Evolutionary conservation across 371 early-diverging fungal species (phyloP).

Genomic region (Dinochytrium kinnereticum): DNA sequence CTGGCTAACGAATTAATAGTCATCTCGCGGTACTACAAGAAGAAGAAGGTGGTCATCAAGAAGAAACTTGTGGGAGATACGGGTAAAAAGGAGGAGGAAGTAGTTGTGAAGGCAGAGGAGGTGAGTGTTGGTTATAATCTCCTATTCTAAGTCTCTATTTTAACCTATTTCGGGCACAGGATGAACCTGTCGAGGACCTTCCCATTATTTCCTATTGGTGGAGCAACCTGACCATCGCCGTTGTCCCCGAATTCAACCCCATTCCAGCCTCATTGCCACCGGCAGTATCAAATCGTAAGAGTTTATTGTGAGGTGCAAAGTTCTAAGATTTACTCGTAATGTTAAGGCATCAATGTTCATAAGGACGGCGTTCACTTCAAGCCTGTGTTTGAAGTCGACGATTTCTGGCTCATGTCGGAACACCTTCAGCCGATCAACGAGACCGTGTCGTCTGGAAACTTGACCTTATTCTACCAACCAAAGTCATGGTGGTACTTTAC

Average conservation of each 20-base stretch:
- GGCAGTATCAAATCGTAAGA: constrained; percentile 38
- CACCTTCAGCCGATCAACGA: constrained; percentile 75
- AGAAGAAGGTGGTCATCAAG: constrained; percentile 63
- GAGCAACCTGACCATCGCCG: constrained; percentile 76
- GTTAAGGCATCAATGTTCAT: constrained; percentile 37
- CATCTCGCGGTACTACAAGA: constrained; percentile 72
- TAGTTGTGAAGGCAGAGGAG: constrained; percentile 41
- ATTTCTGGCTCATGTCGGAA: constrained; percentile 86
- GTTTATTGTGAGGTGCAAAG: too few relatives aligned
- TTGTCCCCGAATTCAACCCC: constrained; percentile 60
- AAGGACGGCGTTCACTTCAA: constrained; percentile 58
- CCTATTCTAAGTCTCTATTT: neutral
- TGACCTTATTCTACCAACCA: constrained; percentile 71
- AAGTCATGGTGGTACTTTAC: constrained; percentile 80
- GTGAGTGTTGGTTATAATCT: constrained; percentile 23
- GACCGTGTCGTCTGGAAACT: constrained; percentile 69
- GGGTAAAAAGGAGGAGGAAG: constrained; percentile 50
- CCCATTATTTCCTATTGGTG: constrained; percentile 82
- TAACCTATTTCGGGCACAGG: neutral
- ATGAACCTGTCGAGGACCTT: constrained; percentile 7
- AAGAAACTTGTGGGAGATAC: constrained; percentile 70
- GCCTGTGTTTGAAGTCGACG: constrained; percentile 81
- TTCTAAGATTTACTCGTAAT: neutral
- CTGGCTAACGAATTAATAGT: constrained; percentile 43
- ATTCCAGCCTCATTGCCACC: constrained; percentile 54